These are phyloP conservation scores for Passalora sequoiae DNA, from an alignment of 2,329 filamentous ascomycete species.

Conservation along the genomic window DNA sequence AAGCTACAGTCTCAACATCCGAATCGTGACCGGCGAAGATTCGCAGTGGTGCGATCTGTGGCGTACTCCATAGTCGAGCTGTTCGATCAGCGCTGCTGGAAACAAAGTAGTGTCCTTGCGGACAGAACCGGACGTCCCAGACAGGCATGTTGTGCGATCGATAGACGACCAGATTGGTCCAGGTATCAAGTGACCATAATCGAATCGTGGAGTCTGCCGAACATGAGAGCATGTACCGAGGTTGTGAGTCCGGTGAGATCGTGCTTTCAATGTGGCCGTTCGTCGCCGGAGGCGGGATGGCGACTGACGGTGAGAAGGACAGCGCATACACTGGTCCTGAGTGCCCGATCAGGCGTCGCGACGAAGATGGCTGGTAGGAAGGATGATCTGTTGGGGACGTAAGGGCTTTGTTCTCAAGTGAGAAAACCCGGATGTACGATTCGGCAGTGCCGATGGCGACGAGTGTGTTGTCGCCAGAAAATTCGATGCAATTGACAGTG, in stretches of 20 bases:
- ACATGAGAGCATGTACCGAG: slow-evolving; percentile 77
- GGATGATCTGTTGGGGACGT: slow-evolving; percentile 59
- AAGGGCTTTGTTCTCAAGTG: slow-evolving; percentile 76
- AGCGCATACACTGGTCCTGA: slow-evolving; percentile 84
- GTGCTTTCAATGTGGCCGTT: slow-evolving; percentile 36
- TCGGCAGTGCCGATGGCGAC: slow-evolving; percentile 87
- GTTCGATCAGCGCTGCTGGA: slow-evolving; percentile 85
- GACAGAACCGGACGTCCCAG: slow-evolving; percentile 83
- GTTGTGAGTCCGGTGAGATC: slow-evolving; percentile 45
- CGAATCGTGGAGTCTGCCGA: slow-evolving; percentile 84
- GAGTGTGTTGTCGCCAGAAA: slow-evolving; percentile 82
- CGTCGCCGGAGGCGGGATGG: slow-evolving; percentile 34
- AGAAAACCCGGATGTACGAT: slow-evolving; percentile 94
- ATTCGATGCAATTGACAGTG: slow-evolving; percentile 87
- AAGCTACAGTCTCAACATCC: slow-evolving; percentile 83
- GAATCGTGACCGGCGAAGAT: slow-evolving; percentile 90
- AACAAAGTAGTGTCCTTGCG: slow-evolving; percentile 91
- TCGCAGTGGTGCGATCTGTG: slow-evolving; percentile 82
- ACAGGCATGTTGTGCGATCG: slow-evolving; percentile 88
- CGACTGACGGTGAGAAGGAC: slow-evolving; percentile 72
- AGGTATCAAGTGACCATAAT: slow-evolving; percentile 87
- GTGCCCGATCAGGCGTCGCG: slow-evolving; percentile 76
- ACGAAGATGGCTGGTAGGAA: slow-evolving; percentile 59
- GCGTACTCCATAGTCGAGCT: slow-evolving; percentile 84
- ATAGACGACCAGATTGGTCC: slow-evolving; percentile 89